phyloP scores from a whole-genome alignment of 257 asterid species.

The Coffea eugenioides region DNA sequence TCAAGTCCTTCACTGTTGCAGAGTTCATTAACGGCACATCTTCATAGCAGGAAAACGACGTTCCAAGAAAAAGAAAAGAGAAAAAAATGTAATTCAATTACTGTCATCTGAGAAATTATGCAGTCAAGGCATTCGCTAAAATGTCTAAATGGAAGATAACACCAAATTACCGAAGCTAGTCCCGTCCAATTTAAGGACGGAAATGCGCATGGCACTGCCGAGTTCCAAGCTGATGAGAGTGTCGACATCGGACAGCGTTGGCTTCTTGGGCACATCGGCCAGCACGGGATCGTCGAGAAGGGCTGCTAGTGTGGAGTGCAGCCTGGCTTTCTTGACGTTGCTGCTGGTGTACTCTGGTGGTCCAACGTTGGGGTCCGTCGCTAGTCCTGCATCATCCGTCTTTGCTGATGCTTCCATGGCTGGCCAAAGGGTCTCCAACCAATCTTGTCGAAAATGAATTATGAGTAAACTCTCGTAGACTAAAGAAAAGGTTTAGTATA shows the following conservation, averaged over 20 bases:
- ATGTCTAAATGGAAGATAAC: conserved; percentile 28
- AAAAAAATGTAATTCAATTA: not conserved
- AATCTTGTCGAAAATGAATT: too few relatives aligned
- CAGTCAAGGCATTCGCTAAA: conserved; percentile 37
- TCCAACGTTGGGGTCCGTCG: conserved; percentile 32
- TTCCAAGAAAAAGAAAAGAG: not conserved
- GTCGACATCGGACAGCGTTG: conserved; percentile 73
- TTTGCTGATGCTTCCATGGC: conserved; percentile 36
- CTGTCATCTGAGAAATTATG: not conserved
- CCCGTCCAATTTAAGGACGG: conserved; percentile 65
- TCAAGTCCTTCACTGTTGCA: conserved; percentile 75
- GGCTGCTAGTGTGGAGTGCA: conserved; percentile 61
- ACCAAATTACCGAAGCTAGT: conserved; percentile 49
- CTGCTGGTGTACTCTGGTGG: conserved; percentile 57
- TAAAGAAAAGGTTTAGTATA: too few relatives aligned
- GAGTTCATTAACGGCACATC: conserved; percentile 78
- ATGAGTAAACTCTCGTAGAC: too few relatives aligned
- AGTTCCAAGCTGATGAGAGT: conserved; percentile 86
- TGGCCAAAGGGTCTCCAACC: not conserved
- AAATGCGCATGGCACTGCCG: conserved; percentile 95
- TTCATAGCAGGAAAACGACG: conserved; percentile 18
- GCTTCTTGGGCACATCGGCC: conserved; percentile 74
- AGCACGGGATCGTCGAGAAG: conserved; percentile 86
- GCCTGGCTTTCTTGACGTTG: conserved; percentile 58
- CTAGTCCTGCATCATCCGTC: conserved; percentile 16